Evolutionary conservation across 148 eudicot genomes (phyloP), one percentile per base, ranked within the genome.

Genomic region (Camellia sinensis): DNA sequence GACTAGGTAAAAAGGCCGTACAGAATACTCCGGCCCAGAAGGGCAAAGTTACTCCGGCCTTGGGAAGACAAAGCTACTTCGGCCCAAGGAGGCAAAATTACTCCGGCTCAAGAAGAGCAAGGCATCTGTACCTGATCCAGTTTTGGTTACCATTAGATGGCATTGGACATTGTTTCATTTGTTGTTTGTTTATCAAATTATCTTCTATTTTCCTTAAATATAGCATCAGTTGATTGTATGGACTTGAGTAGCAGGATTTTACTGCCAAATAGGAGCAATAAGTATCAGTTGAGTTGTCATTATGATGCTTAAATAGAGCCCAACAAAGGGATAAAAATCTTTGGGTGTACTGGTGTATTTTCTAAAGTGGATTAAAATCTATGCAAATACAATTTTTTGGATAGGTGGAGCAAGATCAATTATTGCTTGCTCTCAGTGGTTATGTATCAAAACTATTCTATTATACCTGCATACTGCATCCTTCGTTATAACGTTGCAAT

Each of bases 91-190:
- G n/a, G n/a, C n/a, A n/a, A n/a, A n/a, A n/a, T n/a, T n/a, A n/a
- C n/a, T n/a, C n/a, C n/a, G n/a, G n/a, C n/a, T n/a, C n/a, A n/a
- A n/a, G n/a, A n/a, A n/a, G n/a, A n/a, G 77, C 77, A 59, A 40
- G 66, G 66, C 63, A n/a, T 41, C 22, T 8, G 10, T 75, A 50
- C 40, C 4, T 0, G 21, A 21, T 11, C 59, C 19, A 3, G 59
- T 22, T 72, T 72, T 72, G 18, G 75, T 52, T 21, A 21, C n/a
- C 75, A 72, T 72, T 52, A 17, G 60, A 72, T 2, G 43, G 15
- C 19, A 52, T 7, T 21, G 44, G 37, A 71, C 13, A 6, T 72
- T 72, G 43, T 52, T 72, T 56, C 41, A 63, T 22, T 0, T 1
- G 7, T 19, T 21, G 67, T 62, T 19, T 62, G 66, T 57, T 57